Percentiles rank a stretch among this genome's conserved stretches.
Conservation (phyloP, 169 alveolate species). For the Plasmodium inui region DNA sequence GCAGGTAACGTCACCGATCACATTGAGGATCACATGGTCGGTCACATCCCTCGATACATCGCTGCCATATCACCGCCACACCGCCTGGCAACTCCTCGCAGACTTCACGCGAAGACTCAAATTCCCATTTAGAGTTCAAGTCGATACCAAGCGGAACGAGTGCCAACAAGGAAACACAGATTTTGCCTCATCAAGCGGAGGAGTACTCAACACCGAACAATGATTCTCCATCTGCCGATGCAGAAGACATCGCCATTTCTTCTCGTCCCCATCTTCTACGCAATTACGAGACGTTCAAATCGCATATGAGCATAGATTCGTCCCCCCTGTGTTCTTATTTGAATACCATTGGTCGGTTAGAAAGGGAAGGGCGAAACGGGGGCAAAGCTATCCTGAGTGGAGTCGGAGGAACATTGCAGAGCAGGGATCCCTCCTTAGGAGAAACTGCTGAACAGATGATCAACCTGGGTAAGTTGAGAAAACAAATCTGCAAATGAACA, state of each 20-base stretch:
- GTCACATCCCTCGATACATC: neutral
- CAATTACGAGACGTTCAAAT: neutral
- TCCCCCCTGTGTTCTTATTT: constrained; percentile 24
- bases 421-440: neutral
- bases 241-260: neutral
- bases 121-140: neutral
- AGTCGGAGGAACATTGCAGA: neutral
- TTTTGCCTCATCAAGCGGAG: neutral
- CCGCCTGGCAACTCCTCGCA: neutral
- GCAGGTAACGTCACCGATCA: neutral
- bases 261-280: neutral
- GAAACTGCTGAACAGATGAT: neutral
- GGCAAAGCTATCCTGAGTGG: neutral
- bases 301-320: neutral
- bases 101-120: neutral
- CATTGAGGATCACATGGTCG: neutral
- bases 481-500: neutral
- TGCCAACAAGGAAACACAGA: neutral
- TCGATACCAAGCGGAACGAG: constrained; percentile 7
- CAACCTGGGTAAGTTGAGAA: neutral
- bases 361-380: neutral
- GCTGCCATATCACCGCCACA: neutral
- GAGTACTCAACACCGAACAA: neutral
- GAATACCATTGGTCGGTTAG: neutral
- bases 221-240: neutral